Evolutionary conservation across 169 alveolate species (phyloP).

Genomic region (Plasmodium coatneyi): DNA sequence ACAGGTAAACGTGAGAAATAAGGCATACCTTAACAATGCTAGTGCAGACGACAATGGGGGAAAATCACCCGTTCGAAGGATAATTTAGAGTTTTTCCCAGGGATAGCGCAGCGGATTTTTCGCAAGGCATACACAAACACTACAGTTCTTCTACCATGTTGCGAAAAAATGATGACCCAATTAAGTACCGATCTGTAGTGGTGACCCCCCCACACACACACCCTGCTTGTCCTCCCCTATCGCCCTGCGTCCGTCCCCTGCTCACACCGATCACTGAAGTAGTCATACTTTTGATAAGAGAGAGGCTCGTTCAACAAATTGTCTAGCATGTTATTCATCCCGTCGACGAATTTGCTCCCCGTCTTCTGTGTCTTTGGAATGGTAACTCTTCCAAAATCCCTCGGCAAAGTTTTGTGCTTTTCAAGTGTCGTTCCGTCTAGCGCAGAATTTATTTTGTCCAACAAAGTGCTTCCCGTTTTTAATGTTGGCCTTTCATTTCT

Average conservation of each 20-base stretch:
- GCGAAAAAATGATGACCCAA: background rate
- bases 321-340: conserved; percentile 57
- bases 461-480: conserved; percentile 52
- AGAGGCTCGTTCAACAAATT: conserved; percentile 48
- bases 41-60: background rate
- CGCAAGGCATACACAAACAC: background rate
- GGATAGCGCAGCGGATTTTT: background rate
- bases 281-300: conserved; percentile 51
- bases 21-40: background rate
- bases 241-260: background rate
- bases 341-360: conserved; percentile 47
- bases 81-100: background rate
- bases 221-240: too few species aligned
- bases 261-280: conserved; percentile 23
- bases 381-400: conserved; percentile 16
- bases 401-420: conserved; percentile 57
- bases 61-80: background rate
- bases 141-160: background rate
- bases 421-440: conserved; percentile 64
- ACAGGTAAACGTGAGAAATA: background rate
- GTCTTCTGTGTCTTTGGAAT: conserved; percentile 69
- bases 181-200: background rate
- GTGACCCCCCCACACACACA: too few species aligned
- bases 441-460: conserved; percentile 64
- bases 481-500: conserved; percentile 73